Base-by-base conservation (phyloP, 2,329 filamentous ascomycete species). In the Alternaria infectoria region DNA sequence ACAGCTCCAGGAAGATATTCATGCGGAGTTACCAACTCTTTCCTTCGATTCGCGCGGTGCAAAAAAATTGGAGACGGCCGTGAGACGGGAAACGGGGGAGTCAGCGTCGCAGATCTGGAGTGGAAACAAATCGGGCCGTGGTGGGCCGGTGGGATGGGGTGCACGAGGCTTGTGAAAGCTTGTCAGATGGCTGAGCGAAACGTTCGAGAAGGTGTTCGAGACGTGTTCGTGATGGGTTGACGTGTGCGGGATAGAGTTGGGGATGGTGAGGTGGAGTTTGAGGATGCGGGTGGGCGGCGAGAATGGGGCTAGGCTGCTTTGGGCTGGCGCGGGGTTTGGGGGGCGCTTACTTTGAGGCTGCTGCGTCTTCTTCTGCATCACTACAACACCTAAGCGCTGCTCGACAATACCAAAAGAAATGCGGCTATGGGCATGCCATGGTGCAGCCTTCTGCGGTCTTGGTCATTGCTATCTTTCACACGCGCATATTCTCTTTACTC, bases 61-160 rank as follows among this genome's bases (percentile, higher is more conserved):
- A n/a, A 57, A 52, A 46, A 23, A 21, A 57, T 21, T 51, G 25
- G 59, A 57, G 59, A 61, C 59, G 45, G 54, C 45, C 45, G 54
- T 61, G 54, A 61, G 54, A 57, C 54, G 45, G 23, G 36, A 61
- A 61, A 56, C 54, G 54, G 46, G 45, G n/a, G 54, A 50, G 57
- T 61, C 45, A 40, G 59, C 36, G 59, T 61, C 45, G 32, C 59
- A 61, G 40, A 30, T 57, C 32, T 32, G 54, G 45, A 40, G 32
- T 23, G 45, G 47, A 61, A 61, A 61, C 59, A 51, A 61, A 57
- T 57, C 54, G 59, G 59, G 36, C 59, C 45, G 59, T 17, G 12
- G 12, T 17, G 59, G 59, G 36, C 59, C 32, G 59, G n/a, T 7
- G 12, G 12, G 13, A 10, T 40, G 36, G 9, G 28, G 19, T 3